These are phyloP conservation scores for Phaffomyces thermotolerans DNA, from an alignment of 805 yeast genomes.

Conservation along the genomic window DNA sequence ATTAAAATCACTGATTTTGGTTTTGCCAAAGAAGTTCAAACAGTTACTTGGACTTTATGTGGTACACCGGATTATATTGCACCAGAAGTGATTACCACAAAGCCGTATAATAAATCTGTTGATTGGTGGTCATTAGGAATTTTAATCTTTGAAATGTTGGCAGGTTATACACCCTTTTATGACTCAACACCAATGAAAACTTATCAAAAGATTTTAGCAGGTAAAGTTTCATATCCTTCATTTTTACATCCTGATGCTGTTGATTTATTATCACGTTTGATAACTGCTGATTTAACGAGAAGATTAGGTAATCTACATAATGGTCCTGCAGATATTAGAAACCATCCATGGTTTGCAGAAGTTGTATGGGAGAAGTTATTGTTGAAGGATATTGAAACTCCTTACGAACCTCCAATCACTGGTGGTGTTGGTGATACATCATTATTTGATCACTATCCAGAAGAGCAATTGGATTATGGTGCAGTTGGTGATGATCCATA, in stretches of 20 bases:
- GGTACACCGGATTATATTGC: constrained; percentile 97
- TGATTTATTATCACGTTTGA: constrained; percentile 64
- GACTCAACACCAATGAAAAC: constrained; percentile 92
- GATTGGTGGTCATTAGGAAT: constrained; percentile 99
- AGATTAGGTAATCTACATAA: constrained; percentile 80
- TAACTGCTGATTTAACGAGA: constrained; percentile 76
- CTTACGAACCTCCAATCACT: constrained; percentile 92
- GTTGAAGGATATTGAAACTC: constrained; percentile 85
- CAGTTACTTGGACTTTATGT: constrained; percentile 89
- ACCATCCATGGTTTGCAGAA: constrained; percentile 87
- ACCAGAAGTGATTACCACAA: constrained; percentile 90
- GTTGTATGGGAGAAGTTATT: constrained; percentile 88
- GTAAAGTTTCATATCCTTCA: constrained; percentile 71
- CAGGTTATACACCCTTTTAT: constrained; percentile 93
- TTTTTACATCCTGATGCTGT: constrained; percentile 72
- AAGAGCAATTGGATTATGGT: constrained; percentile 85
- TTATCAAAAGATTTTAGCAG: constrained; percentile 81
- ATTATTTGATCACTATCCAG: constrained; percentile 75
- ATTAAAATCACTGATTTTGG: constrained; percentile 92
- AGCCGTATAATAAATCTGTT: constrained; percentile 90
- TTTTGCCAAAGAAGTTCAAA: constrained; percentile 87
- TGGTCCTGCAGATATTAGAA: constrained; percentile 80
- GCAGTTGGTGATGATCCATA: constrained; percentile 66
- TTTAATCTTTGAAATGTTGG: constrained; percentile 86
- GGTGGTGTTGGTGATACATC: constrained; percentile 92